Percentiles rank a stretch among this genome's conserved stretches.
phyloP scores from a whole-genome alignment of 345 rosid species.

The Salix caprea region DNA sequence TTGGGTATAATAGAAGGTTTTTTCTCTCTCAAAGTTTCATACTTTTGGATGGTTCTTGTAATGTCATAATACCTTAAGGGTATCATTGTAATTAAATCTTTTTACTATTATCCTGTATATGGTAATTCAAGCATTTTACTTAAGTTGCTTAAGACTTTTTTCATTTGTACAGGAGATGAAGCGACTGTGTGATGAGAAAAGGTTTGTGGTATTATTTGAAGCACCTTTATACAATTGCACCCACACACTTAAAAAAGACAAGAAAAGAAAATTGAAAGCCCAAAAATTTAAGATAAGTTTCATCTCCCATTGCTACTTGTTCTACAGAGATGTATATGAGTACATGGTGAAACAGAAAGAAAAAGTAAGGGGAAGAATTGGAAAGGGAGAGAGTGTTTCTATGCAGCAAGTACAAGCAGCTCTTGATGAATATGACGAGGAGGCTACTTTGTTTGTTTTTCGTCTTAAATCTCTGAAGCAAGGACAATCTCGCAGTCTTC shows the following conservation, averaged over 20 bases:
- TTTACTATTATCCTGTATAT: background rate
- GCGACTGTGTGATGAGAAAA: conserved; percentile 87
- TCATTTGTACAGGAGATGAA: conserved; percentile 80
- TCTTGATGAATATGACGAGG: conserved; percentile 66
- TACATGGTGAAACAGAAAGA: conserved; percentile 69
- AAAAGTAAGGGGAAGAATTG: conserved; percentile 65
- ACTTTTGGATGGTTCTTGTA: too few relatives aligned
- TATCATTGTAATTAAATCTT: too few relatives aligned
- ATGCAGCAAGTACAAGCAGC: conserved; percentile 64
- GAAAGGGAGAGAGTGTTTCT: conserved; percentile 60
- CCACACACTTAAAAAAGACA: background rate
- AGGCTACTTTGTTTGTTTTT: conserved; percentile 77
- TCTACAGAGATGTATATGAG: conserved; percentile 63
- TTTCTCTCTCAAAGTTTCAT: too few relatives aligned
- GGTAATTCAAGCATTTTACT: conserved; percentile 1
- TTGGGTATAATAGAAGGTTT: too few relatives aligned
- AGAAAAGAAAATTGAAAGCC: background rate
- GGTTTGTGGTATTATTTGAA: conserved; percentile 39
- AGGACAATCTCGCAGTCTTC: conserved; percentile 88
- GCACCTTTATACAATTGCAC: background rate
- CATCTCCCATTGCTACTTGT: conserved; percentile 21
- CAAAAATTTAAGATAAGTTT: background rate
- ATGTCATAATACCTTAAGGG: too few relatives aligned
- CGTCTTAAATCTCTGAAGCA: conserved; percentile 90
- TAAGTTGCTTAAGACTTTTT: conserved; percentile 7